A percentile compares a stretch with the other conserved stretches of the same genome.
Conservation (phyloP, 768 basidiomycete genomes). For the Lactifluus hygrophoroides region DNA sequence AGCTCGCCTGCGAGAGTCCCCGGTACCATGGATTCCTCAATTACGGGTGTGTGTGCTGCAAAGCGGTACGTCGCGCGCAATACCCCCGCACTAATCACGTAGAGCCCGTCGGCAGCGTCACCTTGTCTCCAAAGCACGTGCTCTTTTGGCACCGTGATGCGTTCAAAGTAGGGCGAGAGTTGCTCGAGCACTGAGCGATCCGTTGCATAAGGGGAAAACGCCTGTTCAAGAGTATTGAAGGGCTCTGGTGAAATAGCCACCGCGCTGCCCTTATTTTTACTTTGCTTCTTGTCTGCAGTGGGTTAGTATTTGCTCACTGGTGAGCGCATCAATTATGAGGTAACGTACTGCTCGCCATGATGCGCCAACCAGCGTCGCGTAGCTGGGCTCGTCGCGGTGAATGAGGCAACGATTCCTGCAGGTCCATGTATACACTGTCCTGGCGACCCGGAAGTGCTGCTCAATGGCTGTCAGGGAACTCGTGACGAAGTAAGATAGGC, state of each 20-base stretch:
- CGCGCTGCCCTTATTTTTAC: background rate
- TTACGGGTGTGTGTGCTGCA: conserved; percentile 51
- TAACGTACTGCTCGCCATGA: conserved; percentile 12
- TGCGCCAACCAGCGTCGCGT: conserved; percentile 18
- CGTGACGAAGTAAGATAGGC: background rate
- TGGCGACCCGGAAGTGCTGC: conserved; percentile 18
- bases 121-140: conserved; percentile 66
- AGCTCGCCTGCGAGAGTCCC: conserved; percentile 91
- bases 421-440: conserved; percentile 4
- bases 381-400: conserved; percentile 17
- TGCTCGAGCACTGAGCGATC: conserved; percentile 50
- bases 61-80: conserved; percentile 77
- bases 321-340: background rate
- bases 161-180: conserved; percentile 65
- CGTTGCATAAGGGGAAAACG: conserved; percentile 67
- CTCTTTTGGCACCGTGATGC: conserved; percentile 46
- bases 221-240: conserved; percentile 63
- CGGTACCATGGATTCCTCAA: conserved; percentile 89
- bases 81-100: conserved; percentile 82
- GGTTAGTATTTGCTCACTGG: background rate
- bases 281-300: conserved; percentile 15
- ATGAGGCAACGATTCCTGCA: conserved; percentile 14
- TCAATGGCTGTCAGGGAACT: background rate
- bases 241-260: conserved; percentile 30
- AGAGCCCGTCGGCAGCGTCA: conserved; percentile 75